Evolutionary conservation across 768 basidiomycete genomes (phyloP).

Genomic region (Naganishia randhawae): DNA sequence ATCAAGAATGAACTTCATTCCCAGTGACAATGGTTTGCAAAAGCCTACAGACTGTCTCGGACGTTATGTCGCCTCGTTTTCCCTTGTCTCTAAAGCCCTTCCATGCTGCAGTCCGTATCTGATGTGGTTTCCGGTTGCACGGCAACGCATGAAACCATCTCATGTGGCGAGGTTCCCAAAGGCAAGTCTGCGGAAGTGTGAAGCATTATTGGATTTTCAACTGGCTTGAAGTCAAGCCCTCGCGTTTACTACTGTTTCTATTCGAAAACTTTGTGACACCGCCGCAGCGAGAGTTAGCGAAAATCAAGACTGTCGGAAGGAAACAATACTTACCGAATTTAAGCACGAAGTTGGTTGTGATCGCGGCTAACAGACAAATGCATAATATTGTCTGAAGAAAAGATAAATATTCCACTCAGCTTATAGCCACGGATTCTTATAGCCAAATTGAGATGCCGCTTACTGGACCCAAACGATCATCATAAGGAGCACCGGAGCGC

Average conservation of each 20-base stretch:
- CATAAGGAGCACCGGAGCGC: slow-evolving; percentile 90
- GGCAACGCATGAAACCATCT: too few relatives aligned
- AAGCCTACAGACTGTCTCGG: too few relatives aligned
- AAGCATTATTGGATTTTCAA: too few relatives aligned
- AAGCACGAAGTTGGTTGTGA: slow-evolving; percentile 49
- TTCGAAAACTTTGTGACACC: neutral
- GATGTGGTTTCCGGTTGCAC: too few relatives aligned
- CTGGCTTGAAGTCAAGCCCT: too few relatives aligned
- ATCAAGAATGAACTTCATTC: neutral
- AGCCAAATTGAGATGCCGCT: slow-evolving; percentile 51
- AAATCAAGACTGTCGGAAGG: neutral
- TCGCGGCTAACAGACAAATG: slow-evolving; percentile 45
- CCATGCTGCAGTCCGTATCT: too few relatives aligned
- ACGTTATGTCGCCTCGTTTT: too few relatives aligned
- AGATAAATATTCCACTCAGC: neutral
- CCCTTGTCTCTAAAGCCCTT: too few relatives aligned
- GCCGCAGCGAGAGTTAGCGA: neutral
- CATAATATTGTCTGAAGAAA: slow-evolving; percentile 39
- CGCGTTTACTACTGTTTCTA: neutral
- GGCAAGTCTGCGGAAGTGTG: too few relatives aligned
- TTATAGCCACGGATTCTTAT: neutral
- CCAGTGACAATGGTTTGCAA: neutral
- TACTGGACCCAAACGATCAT: slow-evolving; percentile 91
- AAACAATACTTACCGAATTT: slow-evolving; percentile 37
- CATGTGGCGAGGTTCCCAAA: neutral